A percentile compares a stretch with the other conserved stretches of the same genome.
These are phyloP conservation scores for Rutidosis leptorrhynchoides DNA, from an alignment of 129 eudicot genomes.

Conservation along the genomic window DNA sequence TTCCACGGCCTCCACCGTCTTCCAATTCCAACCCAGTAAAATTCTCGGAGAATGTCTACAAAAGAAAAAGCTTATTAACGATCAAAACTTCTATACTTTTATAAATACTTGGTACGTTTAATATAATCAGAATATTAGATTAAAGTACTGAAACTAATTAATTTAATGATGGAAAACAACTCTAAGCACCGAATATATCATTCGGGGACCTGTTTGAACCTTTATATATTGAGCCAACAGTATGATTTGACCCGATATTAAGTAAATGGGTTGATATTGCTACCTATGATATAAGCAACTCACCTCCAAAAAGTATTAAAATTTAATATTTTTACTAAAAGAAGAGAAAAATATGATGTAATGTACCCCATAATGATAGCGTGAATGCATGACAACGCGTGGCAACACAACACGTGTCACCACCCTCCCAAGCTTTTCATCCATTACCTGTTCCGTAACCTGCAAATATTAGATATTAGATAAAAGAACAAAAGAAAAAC, in stretches of 20 bases:
- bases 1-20: conserved; percentile 99
- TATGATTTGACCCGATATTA: not conserved
- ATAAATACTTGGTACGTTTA: not conserved
- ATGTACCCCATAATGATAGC: conserved; percentile 94
- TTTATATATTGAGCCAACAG: not conserved
- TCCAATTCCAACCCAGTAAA: conserved; percentile 96
- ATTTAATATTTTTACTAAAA: not conserved
- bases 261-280: not conserved
- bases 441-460: conserved; percentile 78
- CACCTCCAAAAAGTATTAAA: not conserved
- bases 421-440: conserved; percentile 83
- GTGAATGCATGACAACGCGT: conserved; percentile 97
- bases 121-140: no score
- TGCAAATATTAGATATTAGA: conserved; percentile 29
- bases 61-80: not conserved
- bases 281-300: not conserved
- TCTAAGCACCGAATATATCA: not conserved
- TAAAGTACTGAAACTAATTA: no score
- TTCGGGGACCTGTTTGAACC: not conserved
- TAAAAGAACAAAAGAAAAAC: no score
- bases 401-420: conserved; percentile 96
- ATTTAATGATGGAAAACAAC: not conserved
- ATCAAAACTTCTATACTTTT: not conserved
- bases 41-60: conserved; percentile 88
- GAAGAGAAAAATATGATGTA: not conserved